A percentile compares a stretch with the other conserved stretches of the same genome.
phyloP scores from a whole-genome alignment of 2,329 filamentous ascomycete genomes.

The Metarhizium robertsii region DNA sequence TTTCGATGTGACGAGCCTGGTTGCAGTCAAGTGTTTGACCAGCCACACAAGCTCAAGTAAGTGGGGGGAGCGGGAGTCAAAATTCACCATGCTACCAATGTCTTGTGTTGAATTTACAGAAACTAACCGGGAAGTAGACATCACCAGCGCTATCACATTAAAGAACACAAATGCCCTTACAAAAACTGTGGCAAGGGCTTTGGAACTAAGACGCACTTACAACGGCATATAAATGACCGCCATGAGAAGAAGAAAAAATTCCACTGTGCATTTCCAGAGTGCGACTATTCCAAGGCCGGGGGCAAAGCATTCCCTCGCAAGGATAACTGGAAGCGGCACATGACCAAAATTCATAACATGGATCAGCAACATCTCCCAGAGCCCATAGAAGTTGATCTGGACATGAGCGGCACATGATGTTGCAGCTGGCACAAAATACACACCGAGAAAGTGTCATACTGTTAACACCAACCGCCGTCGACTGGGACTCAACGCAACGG shows the following conservation, averaged over 20 bases:
- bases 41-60: conserved; percentile 51
- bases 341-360: conserved; percentile 48
- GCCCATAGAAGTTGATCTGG: conserved; percentile 31
- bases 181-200: conserved; percentile 45
- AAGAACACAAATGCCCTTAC: conserved; percentile 48
- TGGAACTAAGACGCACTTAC: conserved; percentile 52
- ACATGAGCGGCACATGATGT: conserved; percentile 16
- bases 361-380: conserved; percentile 30
- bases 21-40: conserved; percentile 38
- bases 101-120: not conserved
- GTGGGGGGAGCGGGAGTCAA: not conserved
- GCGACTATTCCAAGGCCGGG: conserved; percentile 45
- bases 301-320: conserved; percentile 52
- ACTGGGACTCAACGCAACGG: not conserved
- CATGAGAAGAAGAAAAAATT: conserved; percentile 52
- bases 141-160: conserved; percentile 51
- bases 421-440: not conserved
- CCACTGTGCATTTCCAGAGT: conserved; percentile 45
- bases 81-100: not conserved
- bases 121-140: conserved; percentile 29
- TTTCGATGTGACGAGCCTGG: conserved; percentile 27
- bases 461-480: not conserved
- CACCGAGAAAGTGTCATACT: not conserved
- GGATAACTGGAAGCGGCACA: conserved; percentile 54
- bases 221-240: conserved; percentile 53